Conservation (phyloP, 1,284 basidiomycete species). For the Cystobasidium pallidum region DNA sequence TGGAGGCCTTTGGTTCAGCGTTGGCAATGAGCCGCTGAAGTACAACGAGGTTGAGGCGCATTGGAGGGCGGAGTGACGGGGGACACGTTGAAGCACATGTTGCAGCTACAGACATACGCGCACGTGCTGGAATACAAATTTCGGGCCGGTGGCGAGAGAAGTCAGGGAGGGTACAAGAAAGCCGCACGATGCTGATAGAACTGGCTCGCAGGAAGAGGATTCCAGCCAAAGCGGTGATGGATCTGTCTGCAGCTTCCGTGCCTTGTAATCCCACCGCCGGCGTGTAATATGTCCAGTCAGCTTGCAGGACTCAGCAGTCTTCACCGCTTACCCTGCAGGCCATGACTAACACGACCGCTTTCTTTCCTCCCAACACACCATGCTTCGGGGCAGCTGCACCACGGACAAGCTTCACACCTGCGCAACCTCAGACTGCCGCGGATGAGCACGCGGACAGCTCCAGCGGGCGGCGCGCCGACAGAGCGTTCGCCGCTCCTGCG, state of each 20-base stretch:
- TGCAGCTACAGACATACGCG: neutral
- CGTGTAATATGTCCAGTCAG: no score
- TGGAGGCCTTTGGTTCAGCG: constrained; percentile 41
- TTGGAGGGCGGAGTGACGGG: constrained; percentile 13
- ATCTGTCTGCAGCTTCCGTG: no score
- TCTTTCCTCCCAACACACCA: neutral
- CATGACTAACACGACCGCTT: neutral
- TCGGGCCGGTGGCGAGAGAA: neutral
- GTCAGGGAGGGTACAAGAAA: neutral
- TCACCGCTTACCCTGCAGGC: no score
- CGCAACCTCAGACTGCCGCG: no score
- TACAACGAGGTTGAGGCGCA: constrained; percentile 46
- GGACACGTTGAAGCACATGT: neutral
- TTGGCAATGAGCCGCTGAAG: constrained; percentile 53
- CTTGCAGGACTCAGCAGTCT: no score
- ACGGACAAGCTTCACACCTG: neutral
- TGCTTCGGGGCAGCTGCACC: neutral
- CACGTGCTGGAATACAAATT: neutral
- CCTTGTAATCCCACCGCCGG: no score
- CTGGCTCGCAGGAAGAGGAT: no score
- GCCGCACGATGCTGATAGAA: no score
- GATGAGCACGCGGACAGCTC: neutral
- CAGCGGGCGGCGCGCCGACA: neutral
- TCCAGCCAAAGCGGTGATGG: no score
- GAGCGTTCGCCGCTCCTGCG: constrained; percentile 11